Conservation (phyloP, 371 early-diverging fungal genomes). For the Mucor sp. region DNA sequence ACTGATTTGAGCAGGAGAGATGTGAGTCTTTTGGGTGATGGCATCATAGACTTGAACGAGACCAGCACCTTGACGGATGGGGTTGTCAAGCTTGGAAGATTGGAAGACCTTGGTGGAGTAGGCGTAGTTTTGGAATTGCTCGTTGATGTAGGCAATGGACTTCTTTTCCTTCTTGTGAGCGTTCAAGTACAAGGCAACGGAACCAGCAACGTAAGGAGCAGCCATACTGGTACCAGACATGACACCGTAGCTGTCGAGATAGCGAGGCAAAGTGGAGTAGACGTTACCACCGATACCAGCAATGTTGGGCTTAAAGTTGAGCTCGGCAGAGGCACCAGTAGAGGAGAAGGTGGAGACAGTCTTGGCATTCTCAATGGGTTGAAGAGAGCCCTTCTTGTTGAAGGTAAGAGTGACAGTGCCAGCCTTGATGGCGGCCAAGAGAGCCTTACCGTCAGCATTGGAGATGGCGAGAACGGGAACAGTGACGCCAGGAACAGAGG, state of each 20-base stretch:
- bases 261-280: slow-evolving; percentile 60
- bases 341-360: slow-evolving; percentile 50
- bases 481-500: slow-evolving; percentile 13
- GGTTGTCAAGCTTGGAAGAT: slow-evolving; percentile 23
- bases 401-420: slow-evolving; percentile 15
- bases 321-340: slow-evolving; percentile 32
- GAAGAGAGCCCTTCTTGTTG: slow-evolving; percentile 11
- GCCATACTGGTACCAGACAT: slow-evolving; percentile 67
- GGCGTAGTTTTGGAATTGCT: slow-evolving; percentile 58
- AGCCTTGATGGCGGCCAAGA: slow-evolving; percentile 30
- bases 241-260: slow-evolving; percentile 52
- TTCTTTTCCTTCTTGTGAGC: slow-evolving; percentile 33
- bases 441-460: slow-evolving; percentile 24
- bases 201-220: slow-evolving; percentile 72
- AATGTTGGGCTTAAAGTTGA: slow-evolving; percentile 56
- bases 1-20: slow-evolving; percentile 65
- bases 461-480: slow-evolving; percentile 43
- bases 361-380: slow-evolving; percentile 28
- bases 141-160: slow-evolving; percentile 19
- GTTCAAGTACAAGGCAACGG: slow-evolving; percentile 62
- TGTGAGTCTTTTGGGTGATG: slow-evolving; percentile 46
- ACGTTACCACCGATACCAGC: slow-evolving; percentile 70
- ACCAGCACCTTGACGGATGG: slow-evolving; percentile 71
- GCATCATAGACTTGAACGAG: slow-evolving; percentile 69
- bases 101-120: slow-evolving; percentile 2